phyloP scores from a whole-genome alignment of 108 stramenopile genomes.

The Discostella stelligeroides region DNA sequence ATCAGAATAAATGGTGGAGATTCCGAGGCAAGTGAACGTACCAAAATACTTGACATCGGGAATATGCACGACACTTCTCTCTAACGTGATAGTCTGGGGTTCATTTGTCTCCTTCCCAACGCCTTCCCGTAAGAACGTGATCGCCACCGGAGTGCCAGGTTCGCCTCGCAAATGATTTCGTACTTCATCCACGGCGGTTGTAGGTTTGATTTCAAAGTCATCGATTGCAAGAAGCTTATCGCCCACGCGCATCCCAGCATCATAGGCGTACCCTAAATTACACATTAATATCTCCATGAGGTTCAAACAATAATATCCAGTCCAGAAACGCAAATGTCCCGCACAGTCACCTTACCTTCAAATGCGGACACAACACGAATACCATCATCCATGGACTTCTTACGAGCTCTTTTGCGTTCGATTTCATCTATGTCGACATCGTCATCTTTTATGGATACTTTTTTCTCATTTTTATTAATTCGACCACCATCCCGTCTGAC shows the following conservation, averaged over 20 bases:
- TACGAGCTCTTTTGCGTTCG: conserved; percentile 41
- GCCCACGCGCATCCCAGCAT: conserved; percentile 78
- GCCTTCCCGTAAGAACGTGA: conserved; percentile 76
- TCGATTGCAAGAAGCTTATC: conserved; percentile 84
- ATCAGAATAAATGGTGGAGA: too few relatives aligned
- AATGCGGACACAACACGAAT: conserved; percentile 91
- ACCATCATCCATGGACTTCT: conserved; percentile 65
- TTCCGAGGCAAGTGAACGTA: conserved; percentile 2
- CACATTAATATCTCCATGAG: background rate
- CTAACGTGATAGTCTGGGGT: conserved; percentile 69
- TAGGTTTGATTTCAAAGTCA: conserved; percentile 54
- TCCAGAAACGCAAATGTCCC: too few relatives aligned
- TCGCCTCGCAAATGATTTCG: conserved; percentile 86
- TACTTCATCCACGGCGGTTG: conserved; percentile 81
- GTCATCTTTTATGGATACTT: conserved; percentile 56
- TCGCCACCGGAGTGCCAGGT: conserved; percentile 80
- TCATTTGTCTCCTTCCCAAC: conserved; percentile 43
- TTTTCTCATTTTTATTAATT: conserved; percentile 7
- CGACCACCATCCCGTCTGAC: conserved; percentile 23
- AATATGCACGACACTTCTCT: conserved; percentile 75
- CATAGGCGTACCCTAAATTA: conserved; percentile 63
- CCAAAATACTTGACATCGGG: conserved; percentile 83
- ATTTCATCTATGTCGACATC: conserved; percentile 31
- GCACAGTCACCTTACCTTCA: conserved; percentile 91
- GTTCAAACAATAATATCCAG: background rate